Base-by-base conservation (phyloP, 2,329 filamentous ascomycete genomes). In the Neofusicoccum sp. region DNA sequence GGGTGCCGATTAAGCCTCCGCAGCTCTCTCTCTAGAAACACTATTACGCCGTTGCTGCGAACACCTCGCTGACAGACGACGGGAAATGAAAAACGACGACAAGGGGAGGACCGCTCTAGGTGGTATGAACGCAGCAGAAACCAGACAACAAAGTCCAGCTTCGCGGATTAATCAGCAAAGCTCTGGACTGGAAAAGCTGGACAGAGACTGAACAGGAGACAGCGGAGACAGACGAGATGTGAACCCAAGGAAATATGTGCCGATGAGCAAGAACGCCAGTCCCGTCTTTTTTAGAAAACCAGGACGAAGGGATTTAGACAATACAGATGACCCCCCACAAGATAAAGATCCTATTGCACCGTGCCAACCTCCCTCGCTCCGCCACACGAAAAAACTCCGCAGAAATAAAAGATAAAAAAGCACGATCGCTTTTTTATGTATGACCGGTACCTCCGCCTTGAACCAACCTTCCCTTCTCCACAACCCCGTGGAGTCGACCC, bases 381-480 rank as follows among this genome's bases (percentile, higher is more conserved):
- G 6, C n/a, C 34, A 56, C 54, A 11, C 54, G 45, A 58, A 34
- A 31, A 58, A 58, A 58, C 54, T 58, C 54, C 54, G 54, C 16
- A 41, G 41, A 45, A 22, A 22, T 22, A 22, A 22, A 22, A 22
- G 2, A 22, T 22, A 22, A 22, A 58, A 56, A 58, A 58, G 54
- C 54, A 58, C 54, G 8, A 39, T 16, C 37, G 54, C 54, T 58
- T 58, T 49, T 58, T 58, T 58, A 41, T 58, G 31, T 45, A 58
- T 58, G 54, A 58, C 54, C 54, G 54, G 54, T 16, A 45, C 54
- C 54, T 39, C 54, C 54, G 39, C 54, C 54, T 58, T 33, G n/a
- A 47, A 58, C 54, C 54, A 58, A 36, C 41, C 54, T 36, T 28
- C 52, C 52, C 41, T 45, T 28, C 54, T 37, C 54, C 54, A 58